A percentile compares a stretch with the other conserved stretches of the same genome.
These are phyloP conservation scores for Thielaviopsis euricoi DNA, from an alignment of 2,329 filamentous ascomycete species.

Conservation along the genomic window DNA sequence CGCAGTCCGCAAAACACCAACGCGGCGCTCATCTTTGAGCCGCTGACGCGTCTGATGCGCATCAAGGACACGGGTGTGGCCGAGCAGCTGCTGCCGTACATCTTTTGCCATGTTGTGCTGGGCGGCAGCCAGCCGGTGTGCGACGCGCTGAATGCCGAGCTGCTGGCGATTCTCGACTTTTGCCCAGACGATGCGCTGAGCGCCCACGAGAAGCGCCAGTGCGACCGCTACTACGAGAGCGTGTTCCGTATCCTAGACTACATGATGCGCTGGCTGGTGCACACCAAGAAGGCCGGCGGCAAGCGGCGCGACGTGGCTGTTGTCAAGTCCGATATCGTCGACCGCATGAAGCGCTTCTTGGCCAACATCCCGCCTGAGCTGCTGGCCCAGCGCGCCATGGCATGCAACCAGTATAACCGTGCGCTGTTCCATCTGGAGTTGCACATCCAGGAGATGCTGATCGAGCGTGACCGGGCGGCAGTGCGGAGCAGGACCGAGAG, in stretches of 20 bases:
- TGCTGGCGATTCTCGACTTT: slow-evolving; percentile 57
- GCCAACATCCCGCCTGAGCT: slow-evolving; percentile 57
- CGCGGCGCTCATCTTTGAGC: slow-evolving; percentile 61
- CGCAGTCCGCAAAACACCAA: slow-evolving; percentile 60
- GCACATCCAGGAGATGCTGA: slow-evolving; percentile 43
- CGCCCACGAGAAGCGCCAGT: slow-evolving; percentile 47
- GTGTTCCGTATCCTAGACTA: slow-evolving; percentile 88
- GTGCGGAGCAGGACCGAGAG: slow-evolving; percentile 24
- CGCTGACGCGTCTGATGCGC: slow-evolving; percentile 65
- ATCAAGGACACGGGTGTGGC: slow-evolving; percentile 76
- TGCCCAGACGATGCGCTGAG: slow-evolving; percentile 23
- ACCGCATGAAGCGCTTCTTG: slow-evolving; percentile 33
- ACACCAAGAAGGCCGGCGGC: slow-evolving; percentile 33
- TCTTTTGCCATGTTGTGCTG: slow-evolving; percentile 67
- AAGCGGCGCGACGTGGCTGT: slow-evolving; percentile 18
- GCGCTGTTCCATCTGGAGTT: slow-evolving; percentile 93
- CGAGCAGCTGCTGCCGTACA: slow-evolving; percentile 76
- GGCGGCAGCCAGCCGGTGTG: slow-evolving; percentile 22
- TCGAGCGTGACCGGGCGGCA: slow-evolving; percentile 20
- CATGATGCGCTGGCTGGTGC: slow-evolving; percentile 74
- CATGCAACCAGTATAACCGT: slow-evolving; percentile 82
- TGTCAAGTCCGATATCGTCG: slow-evolving; percentile 31
- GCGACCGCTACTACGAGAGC: slow-evolving; percentile 79
- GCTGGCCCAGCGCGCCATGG: slow-evolving; percentile 65
- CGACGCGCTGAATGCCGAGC: slow-evolving; percentile 32